phyloP scores from a whole-genome alignment of 108 stramenopile species.

The Pseudonitzschia pungens region DNA sequence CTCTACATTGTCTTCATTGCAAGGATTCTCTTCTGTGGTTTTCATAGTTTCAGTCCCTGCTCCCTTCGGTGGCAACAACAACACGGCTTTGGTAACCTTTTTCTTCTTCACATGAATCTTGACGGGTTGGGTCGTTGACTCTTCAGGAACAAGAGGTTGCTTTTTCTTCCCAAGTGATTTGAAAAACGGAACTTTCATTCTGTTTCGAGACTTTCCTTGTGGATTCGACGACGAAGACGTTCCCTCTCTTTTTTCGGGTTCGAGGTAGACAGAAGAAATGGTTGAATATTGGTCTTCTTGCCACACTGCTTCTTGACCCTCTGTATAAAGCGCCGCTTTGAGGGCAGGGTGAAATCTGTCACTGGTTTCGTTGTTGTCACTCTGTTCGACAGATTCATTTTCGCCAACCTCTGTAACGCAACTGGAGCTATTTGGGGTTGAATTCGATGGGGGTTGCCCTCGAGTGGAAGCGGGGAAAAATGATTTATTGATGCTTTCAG shows the following conservation, averaged over 20 bases:
- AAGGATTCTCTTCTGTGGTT: not conserved
- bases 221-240: not conserved
- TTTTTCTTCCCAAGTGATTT: slow-evolving; percentile 4
- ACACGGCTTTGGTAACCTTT: slow-evolving; percentile 22
- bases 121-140: slow-evolving; percentile 3
- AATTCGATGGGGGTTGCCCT: not conserved
- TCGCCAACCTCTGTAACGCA: not conserved
- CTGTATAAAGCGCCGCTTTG: slow-evolving; percentile 22
- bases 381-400: not conserved
- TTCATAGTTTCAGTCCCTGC: slow-evolving; percentile 7
- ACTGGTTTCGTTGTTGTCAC: not conserved
- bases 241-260: slow-evolving; percentile 1
- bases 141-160: not conserved
- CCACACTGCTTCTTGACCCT: slow-evolving; percentile 41
- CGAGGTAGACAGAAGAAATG: slow-evolving; percentile 20
- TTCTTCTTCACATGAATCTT: slow-evolving; percentile 22
- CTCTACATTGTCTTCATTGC: not conserved
- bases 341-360: slow-evolving; percentile 24
- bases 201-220: not conserved
- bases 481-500: not conserved
- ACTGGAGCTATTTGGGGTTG: not conserved
- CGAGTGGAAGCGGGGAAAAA: slow-evolving; percentile 4
- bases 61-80: slow-evolving; percentile 29
- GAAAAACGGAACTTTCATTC: slow-evolving; percentile 14
- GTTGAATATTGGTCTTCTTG: slow-evolving; percentile 28